Base-by-base conservation (phyloP, 208 protist genomes). In the Angomonas ambiguus region DNA sequence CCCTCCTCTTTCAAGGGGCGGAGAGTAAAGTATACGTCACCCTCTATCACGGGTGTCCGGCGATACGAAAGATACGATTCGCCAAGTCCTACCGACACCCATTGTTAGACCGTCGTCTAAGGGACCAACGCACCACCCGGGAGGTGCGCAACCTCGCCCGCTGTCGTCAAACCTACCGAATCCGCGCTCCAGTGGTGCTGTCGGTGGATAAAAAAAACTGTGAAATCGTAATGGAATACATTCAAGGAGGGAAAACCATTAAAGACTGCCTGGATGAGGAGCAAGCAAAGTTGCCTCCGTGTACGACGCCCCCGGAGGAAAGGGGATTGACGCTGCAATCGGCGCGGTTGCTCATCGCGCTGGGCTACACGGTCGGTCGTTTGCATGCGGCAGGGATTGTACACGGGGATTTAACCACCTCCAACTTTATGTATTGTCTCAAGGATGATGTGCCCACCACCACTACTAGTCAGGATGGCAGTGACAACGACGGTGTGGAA, bases 341-440 rank as follows among this genome's bases (percentile, higher is more conserved):
- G 0, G 48, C 42, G 8, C 55, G 51, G 25, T 55, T 96, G 28
- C 75, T 91, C 18, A 49, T 51, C n/a, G 75, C 80, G 16, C 90
- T 99, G 30, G 98, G 98, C 10, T 67, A 83, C 38, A 70, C 89
- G 2, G 77, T 99, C 30, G 93, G 80, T 13, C 68, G 51, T 31
- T 74, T 99, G 56, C 98, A 99, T 79, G 87, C 88, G 51, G 74
- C 69, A 2, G 82, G 92, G 63, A 73, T 99, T 20, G 85, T 98
- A 34, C 98, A 99, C 76, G 98, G 98, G 16, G 98, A 99, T 76
- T 80, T 99, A 11, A 99, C 98, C n/a, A 99, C 97, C 2, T 98
- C 94, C 5, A 99, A 99, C 71, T 93, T 99, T 31, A 84, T 98
- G 32, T 78, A 80, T 31, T 71, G 62, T 30, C 56, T 68, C 34